Evolutionary conservation across 108 stramenopile species (phyloP).

Genomic region (Aurantiochytrium sp.): DNA sequence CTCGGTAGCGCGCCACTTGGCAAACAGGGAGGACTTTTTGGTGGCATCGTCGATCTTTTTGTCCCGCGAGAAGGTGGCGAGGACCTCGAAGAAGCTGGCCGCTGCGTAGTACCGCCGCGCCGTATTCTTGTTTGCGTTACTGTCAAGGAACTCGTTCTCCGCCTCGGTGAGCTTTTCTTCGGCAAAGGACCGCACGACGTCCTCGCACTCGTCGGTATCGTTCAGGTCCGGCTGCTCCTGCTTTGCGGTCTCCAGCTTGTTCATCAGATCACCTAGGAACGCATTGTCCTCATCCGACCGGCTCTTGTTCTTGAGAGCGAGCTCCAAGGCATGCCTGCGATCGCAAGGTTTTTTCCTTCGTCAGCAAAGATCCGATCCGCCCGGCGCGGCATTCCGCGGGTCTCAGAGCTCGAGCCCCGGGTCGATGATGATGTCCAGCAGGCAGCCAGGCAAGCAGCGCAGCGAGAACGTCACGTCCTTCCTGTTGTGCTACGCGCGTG

Average conservation of each 20-base stretch:
- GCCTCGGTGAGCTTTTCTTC: constrained; percentile 73
- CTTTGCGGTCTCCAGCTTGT: constrained; percentile 21
- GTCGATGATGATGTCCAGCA: too few relatives aligned
- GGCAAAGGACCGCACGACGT: constrained; percentile 5
- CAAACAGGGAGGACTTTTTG: constrained; percentile 54
- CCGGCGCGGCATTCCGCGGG: too few relatives aligned
- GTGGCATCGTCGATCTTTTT: constrained; percentile 30
- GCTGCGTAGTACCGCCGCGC: constrained; percentile 86
- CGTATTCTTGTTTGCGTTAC: constrained; percentile 67
- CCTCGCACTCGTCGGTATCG: not conserved
- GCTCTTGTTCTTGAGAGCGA: not conserved
- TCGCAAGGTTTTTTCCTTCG: too few relatives aligned
- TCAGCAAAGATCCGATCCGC: too few relatives aligned
- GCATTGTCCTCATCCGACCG: not conserved
- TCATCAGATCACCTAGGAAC: not conserved
- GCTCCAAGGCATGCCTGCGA: not conserved
- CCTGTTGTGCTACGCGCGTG: too few relatives aligned
- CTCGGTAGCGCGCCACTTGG: constrained; percentile 88
- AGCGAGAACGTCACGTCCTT: too few relatives aligned
- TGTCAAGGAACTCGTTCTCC: constrained; percentile 71
- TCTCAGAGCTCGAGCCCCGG: too few relatives aligned
- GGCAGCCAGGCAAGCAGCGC: too few relatives aligned
- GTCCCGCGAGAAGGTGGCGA: constrained; percentile 71
- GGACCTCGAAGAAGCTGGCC: constrained; percentile 75
- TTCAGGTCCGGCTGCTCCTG: not conserved